phyloP scores from a whole-genome alignment of 2,329 filamentous ascomycete genomes.

The Paracoccidioides brasiliensis region DNA sequence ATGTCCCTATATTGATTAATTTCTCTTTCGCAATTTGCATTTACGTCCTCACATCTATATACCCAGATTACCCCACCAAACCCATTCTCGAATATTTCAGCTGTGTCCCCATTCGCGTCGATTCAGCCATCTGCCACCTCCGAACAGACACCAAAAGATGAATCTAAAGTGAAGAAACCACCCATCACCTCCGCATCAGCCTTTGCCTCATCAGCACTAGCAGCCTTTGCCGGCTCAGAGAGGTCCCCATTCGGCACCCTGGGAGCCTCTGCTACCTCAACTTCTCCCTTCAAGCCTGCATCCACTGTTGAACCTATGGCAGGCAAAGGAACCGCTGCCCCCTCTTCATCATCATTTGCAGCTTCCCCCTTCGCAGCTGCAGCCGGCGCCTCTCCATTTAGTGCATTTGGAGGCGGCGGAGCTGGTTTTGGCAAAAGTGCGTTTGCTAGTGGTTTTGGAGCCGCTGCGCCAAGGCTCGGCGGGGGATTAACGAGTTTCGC shows the following conservation, averaged over 20 bases:
- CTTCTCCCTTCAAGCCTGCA: conserved; percentile 29
- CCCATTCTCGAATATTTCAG: conserved; percentile 32
- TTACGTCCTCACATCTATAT: not conserved
- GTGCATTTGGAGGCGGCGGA: conserved; percentile 20
- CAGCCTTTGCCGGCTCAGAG: conserved; percentile 48
- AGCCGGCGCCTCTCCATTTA: conserved; percentile 26
- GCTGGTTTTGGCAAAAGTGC: conserved; percentile 20
- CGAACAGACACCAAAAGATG: conserved; percentile 10
- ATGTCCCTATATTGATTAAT: not conserved
- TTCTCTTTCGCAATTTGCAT: not conserved
- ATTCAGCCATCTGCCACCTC: conserved; percentile 18
- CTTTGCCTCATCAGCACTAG: conserved; percentile 57
- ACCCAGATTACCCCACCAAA: conserved; percentile 21
- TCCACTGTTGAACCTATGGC: conserved; percentile 4
- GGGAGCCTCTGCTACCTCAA: conserved; percentile 29
- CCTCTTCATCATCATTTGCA: conserved; percentile 7
- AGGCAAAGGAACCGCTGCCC: conserved; percentile 16
- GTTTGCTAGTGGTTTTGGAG: conserved; percentile 37
- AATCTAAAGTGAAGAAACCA: conserved; percentile 13
- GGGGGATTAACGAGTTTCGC: conserved; percentile 55
- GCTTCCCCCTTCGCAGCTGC: conserved; percentile 18
- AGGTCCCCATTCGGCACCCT: conserved; percentile 52
- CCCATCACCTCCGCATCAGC: conserved; percentile 43
- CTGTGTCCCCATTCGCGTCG: conserved; percentile 31
- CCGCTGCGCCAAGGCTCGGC: conserved; percentile 29